A percentile compares a stretch with the other conserved stretches of the same genome.
phyloP scores from a whole-genome alignment of 805 yeast species.

The Debaryomyces hansenii region DNA sequence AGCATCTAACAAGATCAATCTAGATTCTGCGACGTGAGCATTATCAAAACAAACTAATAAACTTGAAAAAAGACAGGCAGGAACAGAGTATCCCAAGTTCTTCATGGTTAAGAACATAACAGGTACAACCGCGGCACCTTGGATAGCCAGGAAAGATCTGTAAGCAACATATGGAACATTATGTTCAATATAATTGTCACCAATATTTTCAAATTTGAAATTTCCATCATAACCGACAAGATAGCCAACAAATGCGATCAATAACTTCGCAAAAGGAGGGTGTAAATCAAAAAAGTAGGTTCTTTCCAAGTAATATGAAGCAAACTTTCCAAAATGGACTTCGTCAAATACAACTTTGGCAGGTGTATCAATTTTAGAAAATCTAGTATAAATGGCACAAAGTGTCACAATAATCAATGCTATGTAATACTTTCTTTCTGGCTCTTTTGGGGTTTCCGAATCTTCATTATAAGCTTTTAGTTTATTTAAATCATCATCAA shows the following conservation, averaged over 20 bases:
- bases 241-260: slow-evolving; percentile 89
- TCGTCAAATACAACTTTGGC: slow-evolving; percentile 82
- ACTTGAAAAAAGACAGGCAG: slow-evolving; percentile 77
- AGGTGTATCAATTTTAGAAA: slow-evolving; percentile 62
- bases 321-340: slow-evolving; percentile 85
- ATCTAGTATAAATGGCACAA: slow-evolving; percentile 53
- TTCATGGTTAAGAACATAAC: slow-evolving; percentile 80
- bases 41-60: slow-evolving; percentile 79
- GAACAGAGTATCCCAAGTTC: slow-evolving; percentile 76
- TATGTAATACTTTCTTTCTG: slow-evolving; percentile 29
- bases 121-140: slow-evolving; percentile 83
- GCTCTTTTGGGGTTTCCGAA: slow-evolving; percentile 17
- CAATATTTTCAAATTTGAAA: slow-evolving; percentile 88
- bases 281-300: slow-evolving; percentile 95
- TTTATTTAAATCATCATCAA: slow-evolving; percentile 3
- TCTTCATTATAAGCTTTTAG: neutral
- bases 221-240: slow-evolving; percentile 87
- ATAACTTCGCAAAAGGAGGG: slow-evolving; percentile 95
- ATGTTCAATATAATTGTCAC: slow-evolving; percentile 74
- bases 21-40: slow-evolving; percentile 87
- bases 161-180: slow-evolving; percentile 85
- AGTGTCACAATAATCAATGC: slow-evolving; percentile 40
- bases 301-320: slow-evolving; percentile 81
- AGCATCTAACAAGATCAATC: slow-evolving; percentile 90
- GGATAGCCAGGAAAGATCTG: slow-evolving; percentile 75